Base-by-base conservation (phyloP, 371 early-diverging fungal genomes). In the Mortierella sp. region DNA sequence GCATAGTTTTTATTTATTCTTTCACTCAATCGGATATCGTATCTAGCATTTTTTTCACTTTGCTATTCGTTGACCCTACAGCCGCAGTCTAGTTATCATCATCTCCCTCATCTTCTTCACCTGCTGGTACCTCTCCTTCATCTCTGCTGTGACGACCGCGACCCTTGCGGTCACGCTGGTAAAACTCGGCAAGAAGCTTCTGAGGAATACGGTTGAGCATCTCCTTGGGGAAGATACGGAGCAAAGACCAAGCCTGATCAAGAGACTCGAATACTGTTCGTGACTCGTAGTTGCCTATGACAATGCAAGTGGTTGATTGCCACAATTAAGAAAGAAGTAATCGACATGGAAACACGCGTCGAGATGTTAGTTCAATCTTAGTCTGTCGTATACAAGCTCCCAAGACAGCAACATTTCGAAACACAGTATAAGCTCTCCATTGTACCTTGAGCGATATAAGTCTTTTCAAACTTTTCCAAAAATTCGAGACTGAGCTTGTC, bases 171-270 rank as follows among this genome's bases (percentile, higher is more conserved):
- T 93, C 93, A 66, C 97, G 92, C 63, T 93, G 94, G 89, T 99
- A 98, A 84, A 90, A 99, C 85, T 99, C 98, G 71, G 95, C 92
- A 61, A 99, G 88, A 63, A 98, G 87, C 82, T 98, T 96, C 74
- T 96, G 95, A 65, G 99, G 99, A 84, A 99, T 99, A 87, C 99
- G 96, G 90, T 99, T 99, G 53, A 99, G 94, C 94, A 99, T 91
- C 84, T 99, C 99, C 92, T 98, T 98, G 83, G 99, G 99, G 96
- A 99, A 99, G 85, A 99, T 98, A 81, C 98, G 96, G 50, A 99
- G 90, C 59, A 99, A 91, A 22, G 97, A 95, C 99, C 99, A 99
- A 28, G 99, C 99, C 55, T 98, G 85, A 83, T 99, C 99, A 65
- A 99, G 89, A 6, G 97, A 96, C 84, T 99, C 99, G 63, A 94